These are phyloP conservation scores for Linderniella brevidens DNA, from an alignment of 257 asterid genomes.

Conservation along the genomic window DNA sequence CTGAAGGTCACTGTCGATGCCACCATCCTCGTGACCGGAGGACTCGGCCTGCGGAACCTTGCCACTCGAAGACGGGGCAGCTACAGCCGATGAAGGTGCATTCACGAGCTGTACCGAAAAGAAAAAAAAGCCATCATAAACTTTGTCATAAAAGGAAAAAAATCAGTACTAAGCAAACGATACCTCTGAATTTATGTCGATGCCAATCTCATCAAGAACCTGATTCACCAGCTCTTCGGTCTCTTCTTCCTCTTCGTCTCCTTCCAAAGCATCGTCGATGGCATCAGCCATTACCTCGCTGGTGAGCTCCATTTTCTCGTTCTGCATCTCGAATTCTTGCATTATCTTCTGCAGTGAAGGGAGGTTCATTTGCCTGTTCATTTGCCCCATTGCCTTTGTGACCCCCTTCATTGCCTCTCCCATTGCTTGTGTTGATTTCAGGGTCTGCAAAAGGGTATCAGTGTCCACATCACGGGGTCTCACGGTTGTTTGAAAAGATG, in stretches of 20 bases:
- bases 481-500: too few relatives aligned
- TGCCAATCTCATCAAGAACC: constrained; percentile 97
- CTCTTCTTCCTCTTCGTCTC: constrained; percentile 98
- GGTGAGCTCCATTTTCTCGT: constrained; percentile 86
- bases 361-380: constrained; percentile 97
- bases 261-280: constrained; percentile 96
- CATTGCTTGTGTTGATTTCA: constrained; percentile 98
- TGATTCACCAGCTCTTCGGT: constrained; percentile 88
- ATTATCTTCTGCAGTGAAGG: constrained; percentile 88
- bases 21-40: constrained; percentile 64
- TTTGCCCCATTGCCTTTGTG: constrained; percentile 95
- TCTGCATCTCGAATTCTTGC: constrained; percentile 96
- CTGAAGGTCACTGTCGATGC: constrained; percentile 91
- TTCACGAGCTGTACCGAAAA: constrained; percentile 50
- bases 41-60: constrained; percentile 91
- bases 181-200: constrained; percentile 85
- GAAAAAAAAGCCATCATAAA: constrained; percentile 5
- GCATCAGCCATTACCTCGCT: constrained; percentile 98
- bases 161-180: background rate
- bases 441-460: constrained; percentile 29
- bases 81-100: constrained; percentile 81
- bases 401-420: constrained; percentile 99
- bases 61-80: constrained; percentile 66
- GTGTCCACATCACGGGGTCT: too few relatives aligned
- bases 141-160: constrained; percentile 4